Percentiles rank a stretch among this genome's conserved stretches.
Conservation (phyloP, 2,329 filamentous ascomycete species). For the Sporothrix protearum region DNA sequence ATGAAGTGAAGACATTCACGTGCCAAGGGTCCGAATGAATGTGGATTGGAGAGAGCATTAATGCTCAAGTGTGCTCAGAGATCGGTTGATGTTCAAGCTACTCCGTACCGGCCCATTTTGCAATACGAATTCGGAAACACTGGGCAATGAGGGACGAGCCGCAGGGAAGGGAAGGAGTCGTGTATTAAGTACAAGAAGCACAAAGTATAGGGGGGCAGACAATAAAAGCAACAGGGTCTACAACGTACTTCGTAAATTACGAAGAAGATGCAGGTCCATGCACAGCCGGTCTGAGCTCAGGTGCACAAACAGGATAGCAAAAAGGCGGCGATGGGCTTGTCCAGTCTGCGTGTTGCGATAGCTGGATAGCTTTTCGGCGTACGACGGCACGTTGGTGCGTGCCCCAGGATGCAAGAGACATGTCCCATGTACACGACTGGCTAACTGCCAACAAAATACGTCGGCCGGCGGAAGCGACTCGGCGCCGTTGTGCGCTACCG, state of each 20-base stretch:
- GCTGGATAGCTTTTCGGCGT: constrained; percentile 2
- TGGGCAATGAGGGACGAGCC: constrained; percentile 1
- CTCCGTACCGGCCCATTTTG: not conserved
- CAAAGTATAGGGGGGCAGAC: not conserved
- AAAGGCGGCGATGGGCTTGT: not conserved
- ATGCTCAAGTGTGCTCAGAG: no score
- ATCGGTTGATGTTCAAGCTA: not conserved
- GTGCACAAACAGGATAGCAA: not conserved
- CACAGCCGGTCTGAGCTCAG: not conserved
- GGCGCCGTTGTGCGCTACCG: not conserved
- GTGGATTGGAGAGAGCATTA: no score
- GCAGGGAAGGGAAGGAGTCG: not conserved
- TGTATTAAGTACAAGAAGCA: no score
- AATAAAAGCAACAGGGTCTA: not conserved
- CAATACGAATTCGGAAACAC: not conserved
- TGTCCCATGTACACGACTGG: not conserved
- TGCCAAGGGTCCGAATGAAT: not conserved
- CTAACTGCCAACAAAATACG: not conserved
- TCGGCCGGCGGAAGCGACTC: not conserved
- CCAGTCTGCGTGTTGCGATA: not conserved
- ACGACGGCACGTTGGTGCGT: not conserved
- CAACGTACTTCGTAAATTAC: not conserved
- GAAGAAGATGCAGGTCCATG: not conserved
- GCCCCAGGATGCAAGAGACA: not conserved
- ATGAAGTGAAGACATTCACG: not conserved